A percentile compares a stretch with the other conserved stretches of the same genome.
Conservation (phyloP, 2,329 filamentous ascomycete genomes). For the Penicillium sp. region DNA sequence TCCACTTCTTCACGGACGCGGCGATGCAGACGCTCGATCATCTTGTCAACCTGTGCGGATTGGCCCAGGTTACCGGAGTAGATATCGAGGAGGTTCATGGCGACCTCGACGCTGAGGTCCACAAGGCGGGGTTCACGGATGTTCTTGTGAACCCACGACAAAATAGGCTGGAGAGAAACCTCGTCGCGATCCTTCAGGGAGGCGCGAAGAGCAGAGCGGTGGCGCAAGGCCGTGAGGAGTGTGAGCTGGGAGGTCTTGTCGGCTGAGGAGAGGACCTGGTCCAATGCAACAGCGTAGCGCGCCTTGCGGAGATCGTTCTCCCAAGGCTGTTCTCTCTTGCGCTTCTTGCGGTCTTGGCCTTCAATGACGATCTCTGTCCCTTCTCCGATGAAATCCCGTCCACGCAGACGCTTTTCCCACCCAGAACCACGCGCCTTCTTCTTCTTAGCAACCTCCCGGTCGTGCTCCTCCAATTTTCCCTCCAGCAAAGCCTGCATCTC, state of each 20-base stretch:
- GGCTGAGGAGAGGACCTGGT: constrained; percentile 64
- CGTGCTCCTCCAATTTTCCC: constrained; percentile 73
- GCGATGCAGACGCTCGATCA: constrained; percentile 65
- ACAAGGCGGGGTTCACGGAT: constrained; percentile 81
- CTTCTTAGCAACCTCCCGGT: constrained; percentile 66
- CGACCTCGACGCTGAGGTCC: constrained; percentile 75
- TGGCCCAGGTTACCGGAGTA: constrained; percentile 77
- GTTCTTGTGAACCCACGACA: constrained; percentile 77
- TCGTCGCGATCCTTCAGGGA: constrained; percentile 81
- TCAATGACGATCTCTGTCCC: constrained; percentile 86
- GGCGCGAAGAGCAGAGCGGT: constrained; percentile 77
- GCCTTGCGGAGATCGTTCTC: constrained; percentile 76
- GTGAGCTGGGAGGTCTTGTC: constrained; percentile 66
- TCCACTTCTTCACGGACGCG: constrained; percentile 75
- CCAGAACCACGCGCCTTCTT: constrained; percentile 59
- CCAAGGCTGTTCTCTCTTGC: constrained; percentile 69
- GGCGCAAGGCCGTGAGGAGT: constrained; percentile 75
- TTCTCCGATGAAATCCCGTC: constrained; percentile 78
- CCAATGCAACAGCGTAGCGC: constrained; percentile 71
- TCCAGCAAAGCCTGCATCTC: constrained; percentile 79
- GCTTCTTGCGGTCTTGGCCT: constrained; percentile 57
- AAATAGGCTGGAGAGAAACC: constrained; percentile 71
- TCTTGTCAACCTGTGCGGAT: constrained; percentile 66
- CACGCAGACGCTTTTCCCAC: constrained; percentile 60
- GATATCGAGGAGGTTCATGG: constrained; percentile 76